Base-by-base conservation (phyloP, 768 basidiomycete genomes). In the Mycena olivaceomarginata region DNA sequence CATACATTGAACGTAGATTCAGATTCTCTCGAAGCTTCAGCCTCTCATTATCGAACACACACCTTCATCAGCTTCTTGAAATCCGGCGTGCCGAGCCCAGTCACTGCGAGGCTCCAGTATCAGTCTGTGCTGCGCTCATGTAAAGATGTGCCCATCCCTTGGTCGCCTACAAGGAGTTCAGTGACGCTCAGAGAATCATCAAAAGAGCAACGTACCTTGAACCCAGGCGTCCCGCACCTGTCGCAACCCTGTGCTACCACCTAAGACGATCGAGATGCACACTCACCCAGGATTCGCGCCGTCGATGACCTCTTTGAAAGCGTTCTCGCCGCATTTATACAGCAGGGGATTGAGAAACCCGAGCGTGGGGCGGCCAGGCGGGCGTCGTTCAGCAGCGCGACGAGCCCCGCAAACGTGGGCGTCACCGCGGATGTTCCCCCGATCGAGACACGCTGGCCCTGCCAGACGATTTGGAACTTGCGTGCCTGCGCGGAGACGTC, bases 311-410 rank as follows among this genome's bases (percentile, higher is more conserved):
- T 94, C 94, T 70, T 92, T 93, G 69, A 94, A 85, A 0, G 85
- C 89, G 10, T 67, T 56, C 8, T 80, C 67, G 7, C 86, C 86
- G 20, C 78, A 81, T n/a, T 82, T 82, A 81, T 94, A 94, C 3
- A 94, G 70, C 63, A 92, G 85, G 2, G 93, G 93, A 82, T 94
- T 94, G 75, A 95, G 85, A 84, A 94, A 94, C 0, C 94, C 94
- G n/a, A 94, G 84, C 37, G 92, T 72, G 12, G 84, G 80, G 66
- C 85, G 3, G 84, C 83, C 37, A 93, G 82, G 10, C 92, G 89
- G 2, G 89, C 92, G 72, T 94, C 93, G 68, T 94, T 94, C 67
- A 95, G 84, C 77, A 95, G 88, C 4, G 93, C 88, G 20, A 94
- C 86, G 66, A 95, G 85, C 37, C 89, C 91, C 8, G 94, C 89